These are phyloP conservation scores for Ammopiptanthus mongolicus DNA, from an alignment of 306 rosid genomes.

Conservation along the genomic window DNA sequence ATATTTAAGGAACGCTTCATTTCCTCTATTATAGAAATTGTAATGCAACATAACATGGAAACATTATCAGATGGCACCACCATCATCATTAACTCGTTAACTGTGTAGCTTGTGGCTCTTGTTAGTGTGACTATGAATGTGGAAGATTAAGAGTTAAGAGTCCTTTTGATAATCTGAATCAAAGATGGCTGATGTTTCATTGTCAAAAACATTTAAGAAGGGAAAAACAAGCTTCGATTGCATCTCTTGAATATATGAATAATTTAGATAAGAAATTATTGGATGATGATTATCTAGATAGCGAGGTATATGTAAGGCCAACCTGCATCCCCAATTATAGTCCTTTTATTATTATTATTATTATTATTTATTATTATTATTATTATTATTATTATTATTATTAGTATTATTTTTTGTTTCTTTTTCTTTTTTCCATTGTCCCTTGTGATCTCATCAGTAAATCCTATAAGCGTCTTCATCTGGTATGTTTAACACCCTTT, in stretches of 20 bases:
- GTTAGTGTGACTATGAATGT: neutral
- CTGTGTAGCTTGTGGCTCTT: neutral
- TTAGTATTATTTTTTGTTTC: neutral
- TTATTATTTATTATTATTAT: too few relatives aligned
- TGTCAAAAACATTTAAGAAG: neutral
- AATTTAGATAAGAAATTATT: neutral
- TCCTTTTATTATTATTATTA: too few relatives aligned
- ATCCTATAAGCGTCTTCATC: neutral
- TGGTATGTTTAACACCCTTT: neutral
- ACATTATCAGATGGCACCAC: neutral
- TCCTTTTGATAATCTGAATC: neutral
- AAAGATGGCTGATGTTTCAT: neutral
- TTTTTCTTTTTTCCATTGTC: neutral
- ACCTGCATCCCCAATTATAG: neutral
- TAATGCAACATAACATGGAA: neutral
- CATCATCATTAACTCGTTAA: neutral
- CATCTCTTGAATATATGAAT: neutral
- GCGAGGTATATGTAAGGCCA: neutral
- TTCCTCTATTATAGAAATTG: constrained; percentile 20
- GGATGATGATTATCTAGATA: neutral
- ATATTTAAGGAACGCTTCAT: neutral
- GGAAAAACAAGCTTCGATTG: neutral
- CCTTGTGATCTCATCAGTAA: neutral
- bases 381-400: too few relatives aligned
- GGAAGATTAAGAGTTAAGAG: neutral